These are phyloP conservation scores for Amesomyces nigricolor DNA, from an alignment of 2,329 filamentous ascomycete species.

Conservation along the genomic window DNA sequence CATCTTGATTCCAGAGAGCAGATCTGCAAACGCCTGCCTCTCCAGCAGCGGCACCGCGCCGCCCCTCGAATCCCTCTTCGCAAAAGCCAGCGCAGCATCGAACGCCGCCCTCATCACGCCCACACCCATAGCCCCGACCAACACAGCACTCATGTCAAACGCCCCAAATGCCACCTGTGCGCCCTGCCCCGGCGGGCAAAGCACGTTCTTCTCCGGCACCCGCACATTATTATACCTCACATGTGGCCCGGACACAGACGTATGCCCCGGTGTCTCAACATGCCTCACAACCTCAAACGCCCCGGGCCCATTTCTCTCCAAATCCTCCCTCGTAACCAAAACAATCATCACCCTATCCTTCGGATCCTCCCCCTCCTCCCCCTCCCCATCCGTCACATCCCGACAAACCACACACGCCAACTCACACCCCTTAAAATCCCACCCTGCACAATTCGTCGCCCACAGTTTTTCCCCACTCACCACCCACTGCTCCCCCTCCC, in stretches of 20 bases:
- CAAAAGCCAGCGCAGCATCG: slow-evolving; percentile 45
- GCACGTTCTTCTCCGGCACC: slow-evolving; percentile 42
- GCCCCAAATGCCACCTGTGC: slow-evolving; percentile 38
- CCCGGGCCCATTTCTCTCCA: slow-evolving; percentile 38
- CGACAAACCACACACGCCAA: slow-evolving; percentile 49
- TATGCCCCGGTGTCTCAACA: slow-evolving; percentile 41
- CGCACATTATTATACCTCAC: slow-evolving; percentile 43
- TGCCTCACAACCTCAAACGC: slow-evolving; percentile 45
- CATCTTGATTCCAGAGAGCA: slow-evolving; percentile 49
- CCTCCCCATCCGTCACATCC: slow-evolving; percentile 26
- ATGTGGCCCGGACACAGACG: slow-evolving; percentile 45
- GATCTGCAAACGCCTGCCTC: slow-evolving; percentile 42
- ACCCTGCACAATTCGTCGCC: slow-evolving; percentile 50
- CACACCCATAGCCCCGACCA: slow-evolving; percentile 50
- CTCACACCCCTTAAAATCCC: slow-evolving; percentile 48
- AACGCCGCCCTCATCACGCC: slow-evolving; percentile 50
- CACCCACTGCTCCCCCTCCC: slow-evolving; percentile 46
- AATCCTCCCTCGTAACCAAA: slow-evolving; percentile 42
- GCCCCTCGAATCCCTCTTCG: slow-evolving; percentile 41
- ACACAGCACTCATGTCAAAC: slow-evolving; percentile 40
- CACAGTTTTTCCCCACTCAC: slow-evolving; percentile 53
- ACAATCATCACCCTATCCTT: slow-evolving; percentile 39
- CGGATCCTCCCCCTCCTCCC: slow-evolving; percentile 23
- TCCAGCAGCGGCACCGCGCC: slow-evolving; percentile 42
- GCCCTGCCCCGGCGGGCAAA: slow-evolving; percentile 40